These are phyloP conservation scores for Pichiaceae sp. DNA, from an alignment of 1,139 yeast species.

Conservation along the genomic window DNA sequence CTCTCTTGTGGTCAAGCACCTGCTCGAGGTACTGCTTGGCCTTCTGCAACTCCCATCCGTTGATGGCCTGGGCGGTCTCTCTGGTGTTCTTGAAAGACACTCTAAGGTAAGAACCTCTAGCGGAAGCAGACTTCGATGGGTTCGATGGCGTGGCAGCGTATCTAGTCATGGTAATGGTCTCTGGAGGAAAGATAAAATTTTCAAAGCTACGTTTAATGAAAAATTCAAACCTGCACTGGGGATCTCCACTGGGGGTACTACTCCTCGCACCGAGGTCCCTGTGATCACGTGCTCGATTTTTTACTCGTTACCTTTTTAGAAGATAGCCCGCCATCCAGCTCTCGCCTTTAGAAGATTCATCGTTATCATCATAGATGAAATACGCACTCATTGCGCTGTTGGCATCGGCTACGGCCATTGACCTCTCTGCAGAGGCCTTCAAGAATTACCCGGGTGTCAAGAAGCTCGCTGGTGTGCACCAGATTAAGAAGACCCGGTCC, in stretches of 20 bases:
- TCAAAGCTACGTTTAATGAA: neutral
- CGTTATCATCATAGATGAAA: no score
- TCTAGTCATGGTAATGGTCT: constrained; percentile 58
- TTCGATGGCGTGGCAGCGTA: constrained; percentile 98
- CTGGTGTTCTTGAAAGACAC: constrained; percentile 99
- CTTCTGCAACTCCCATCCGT: constrained; percentile 94
- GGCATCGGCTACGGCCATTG: no score
- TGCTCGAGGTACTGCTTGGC: constrained; percentile 96
- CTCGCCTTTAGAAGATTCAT: no score
- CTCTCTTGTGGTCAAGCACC: constrained; percentile 98
- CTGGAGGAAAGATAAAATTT: neutral
- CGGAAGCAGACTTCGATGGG: constrained; percentile 99
- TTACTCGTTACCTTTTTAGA: no score
- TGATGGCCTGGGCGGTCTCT: constrained; percentile 97
- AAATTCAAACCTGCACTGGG: neutral
- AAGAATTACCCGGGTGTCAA: constrained; percentile 28
- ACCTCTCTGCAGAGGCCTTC: constrained; percentile 13
- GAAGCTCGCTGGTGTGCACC: constrained; percentile 40
- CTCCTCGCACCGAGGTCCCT: neutral
- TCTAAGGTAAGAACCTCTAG: constrained; percentile 99
- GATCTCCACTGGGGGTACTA: neutral
- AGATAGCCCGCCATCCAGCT: no score
- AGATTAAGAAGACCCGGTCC: constrained; percentile 24
- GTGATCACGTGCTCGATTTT: no score
- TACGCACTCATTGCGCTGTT: no score